Conservation (phyloP, 495 filamentous ascomycete species). For the Pseudoneurospora amorphoporcata region DNA sequence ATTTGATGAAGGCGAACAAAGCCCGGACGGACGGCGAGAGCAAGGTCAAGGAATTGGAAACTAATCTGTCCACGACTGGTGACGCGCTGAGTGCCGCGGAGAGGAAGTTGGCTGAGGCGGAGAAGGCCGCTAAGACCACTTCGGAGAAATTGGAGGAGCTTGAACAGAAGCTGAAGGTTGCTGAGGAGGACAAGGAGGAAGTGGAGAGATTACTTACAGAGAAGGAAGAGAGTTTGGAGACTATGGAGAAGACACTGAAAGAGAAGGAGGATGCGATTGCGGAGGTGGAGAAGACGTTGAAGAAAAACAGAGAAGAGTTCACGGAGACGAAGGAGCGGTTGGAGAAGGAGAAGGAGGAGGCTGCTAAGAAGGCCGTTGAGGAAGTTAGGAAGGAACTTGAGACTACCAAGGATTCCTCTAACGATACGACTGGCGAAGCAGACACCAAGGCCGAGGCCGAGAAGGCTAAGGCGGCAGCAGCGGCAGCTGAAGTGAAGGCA, state of each 20-base stretch:
- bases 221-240: not conserved
- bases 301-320: not conserved
- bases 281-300: slow-evolving; percentile 3
- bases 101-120: slow-evolving; percentile 2
- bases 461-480: not conserved
- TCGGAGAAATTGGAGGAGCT: not conserved
- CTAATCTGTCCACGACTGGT: not conserved
- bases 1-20: slow-evolving; percentile 51
- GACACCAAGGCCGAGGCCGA: not conserved
- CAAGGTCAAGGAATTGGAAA: slow-evolving; percentile 10
- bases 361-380: slow-evolving; percentile 13
- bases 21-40: slow-evolving; percentile 27
- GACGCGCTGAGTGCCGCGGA: not conserved
- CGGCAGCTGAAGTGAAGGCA: not conserved
- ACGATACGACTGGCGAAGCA: not conserved
- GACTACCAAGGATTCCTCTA: not conserved
- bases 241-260: not conserved
- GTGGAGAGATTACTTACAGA: slow-evolving; percentile 11
- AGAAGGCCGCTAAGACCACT: not conserved
- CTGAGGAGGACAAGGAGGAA: slow-evolving; percentile 4
- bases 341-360: slow-evolving; percentile 14
- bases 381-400: slow-evolving; percentile 3
- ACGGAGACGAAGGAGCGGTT: slow-evolving; percentile 4
- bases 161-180: not conserved
- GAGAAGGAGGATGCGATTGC: slow-evolving; percentile 3